These are phyloP conservation scores for Candida buenavistaensis DNA, from an alignment of 1,139 yeast species.

Conservation along the genomic window DNA sequence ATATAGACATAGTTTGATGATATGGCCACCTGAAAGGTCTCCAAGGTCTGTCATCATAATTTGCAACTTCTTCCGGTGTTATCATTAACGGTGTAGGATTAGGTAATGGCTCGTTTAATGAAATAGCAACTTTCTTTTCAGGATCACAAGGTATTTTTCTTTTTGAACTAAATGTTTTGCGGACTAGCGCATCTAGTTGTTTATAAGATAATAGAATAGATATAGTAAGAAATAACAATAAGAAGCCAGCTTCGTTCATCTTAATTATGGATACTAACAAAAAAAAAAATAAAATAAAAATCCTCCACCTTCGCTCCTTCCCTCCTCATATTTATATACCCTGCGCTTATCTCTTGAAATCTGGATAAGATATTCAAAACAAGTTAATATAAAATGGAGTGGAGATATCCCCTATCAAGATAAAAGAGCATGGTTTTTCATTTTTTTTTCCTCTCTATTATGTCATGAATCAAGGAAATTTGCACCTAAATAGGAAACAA, in stretches of 20 bases:
- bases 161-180: background rate
- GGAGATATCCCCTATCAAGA: too few species aligned
- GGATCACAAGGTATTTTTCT: background rate
- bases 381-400: constrained; percentile 7
- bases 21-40: constrained; percentile 80
- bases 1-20: constrained; percentile 78
- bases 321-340: too few species aligned
- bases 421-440: too few species aligned
- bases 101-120: constrained; percentile 27
- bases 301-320: too few species aligned
- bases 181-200: constrained; percentile 5
- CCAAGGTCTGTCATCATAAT: constrained; percentile 77
- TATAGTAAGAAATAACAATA: constrained; percentile 8
- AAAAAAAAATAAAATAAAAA: too few species aligned
- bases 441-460: too few species aligned
- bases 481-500: constrained; percentile 2
- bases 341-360: too few species aligned
- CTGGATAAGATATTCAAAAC: constrained; percentile 4
- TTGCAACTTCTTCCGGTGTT: constrained; percentile 65
- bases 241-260: constrained; percentile 8
- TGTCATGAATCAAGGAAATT: too few species aligned
- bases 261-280: too few species aligned
- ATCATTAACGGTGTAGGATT: constrained; percentile 61
- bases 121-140: constrained; percentile 5
- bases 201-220: constrained; percentile 10